Evolutionary conservation across 208 protist genomes (phyloP), one percentile per base, ranked within the genome.

Genomic region (Perkinsela sp.): DNA sequence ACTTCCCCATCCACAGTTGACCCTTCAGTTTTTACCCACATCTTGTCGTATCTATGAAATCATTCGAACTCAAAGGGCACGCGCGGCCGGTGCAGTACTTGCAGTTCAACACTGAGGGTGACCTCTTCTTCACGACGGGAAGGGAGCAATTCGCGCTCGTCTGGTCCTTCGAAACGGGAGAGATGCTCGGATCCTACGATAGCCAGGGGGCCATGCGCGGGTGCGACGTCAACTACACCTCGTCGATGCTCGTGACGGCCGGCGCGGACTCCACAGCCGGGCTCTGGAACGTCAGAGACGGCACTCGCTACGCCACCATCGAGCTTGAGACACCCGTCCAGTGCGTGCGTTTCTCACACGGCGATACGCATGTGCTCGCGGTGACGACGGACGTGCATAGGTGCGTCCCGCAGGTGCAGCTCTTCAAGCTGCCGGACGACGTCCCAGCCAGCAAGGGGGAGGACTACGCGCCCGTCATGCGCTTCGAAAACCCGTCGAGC

Each of bases 71-170:
- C 15, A 83, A 90, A 70, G 89, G 84, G 68, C 86, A 92, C 74
- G 92, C 83, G 77, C 89, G 90, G 77, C 76, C 78, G 66, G 84
- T 94, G 31, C 85, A 83, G 32, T 83, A 87, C 77, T 74, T 98
- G 66, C 85, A 94, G 77, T 98, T 95, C 78, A 98, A 96, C 80
- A 74, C 79, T 70, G 94, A 98, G 31, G 95, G 96, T 67, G 96
- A 98, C 74, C 77, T 98, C 6, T 76, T 98, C 29, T 97, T 98
- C 75, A 92, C 90, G 28, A 81, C 84, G 30, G 81, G 86, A 30
- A 95, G 94, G 74, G 94, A 98, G 74, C 81, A 83, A 29, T 76
- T 80, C 31, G 83, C 86, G 30, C 85, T 71, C 66, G 81, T 96
- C 32, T 98, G 94, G 94, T 89, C 89, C 75, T 76, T 83, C 29